Evolutionary conservation across 441 rosid species (phyloP), one percentile per base, ranked within the genome.

Genomic region (Gossypium davidsonii): DNA sequence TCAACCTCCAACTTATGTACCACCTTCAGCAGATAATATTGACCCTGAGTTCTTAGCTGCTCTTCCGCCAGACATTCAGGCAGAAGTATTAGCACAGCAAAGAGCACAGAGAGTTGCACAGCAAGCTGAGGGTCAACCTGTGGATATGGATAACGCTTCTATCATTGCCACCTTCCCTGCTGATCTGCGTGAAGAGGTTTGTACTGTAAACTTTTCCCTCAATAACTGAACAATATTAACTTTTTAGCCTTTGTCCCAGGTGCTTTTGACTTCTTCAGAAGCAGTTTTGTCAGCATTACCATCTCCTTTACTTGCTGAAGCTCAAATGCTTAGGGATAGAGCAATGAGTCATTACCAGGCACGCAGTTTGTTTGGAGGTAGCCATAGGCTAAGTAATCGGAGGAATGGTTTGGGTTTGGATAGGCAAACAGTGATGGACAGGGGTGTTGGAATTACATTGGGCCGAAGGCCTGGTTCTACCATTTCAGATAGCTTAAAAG

Each of bases 1-100:
- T 77, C 97, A 89, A 77, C 96, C 93, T 82, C 97, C 98, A 74
- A 79, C 86, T 73, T 91, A 87, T 82, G 87, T 82, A 53, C 94
- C 97, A 2, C 97, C 97, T 82, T 76, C 97, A 49, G 97, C 89
- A 68, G 97, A 91, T 64, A 97, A 93, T 68, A 96, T 96, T 80
- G 98, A 96, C 87, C 98, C 97, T 15, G 97, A 96, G 80, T 96
- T 96, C 82, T 83, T 96, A 83, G 98, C 99, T 74, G 98, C 99
- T 66, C 93, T 96, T 75, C 99, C 99, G 15, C 96, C 94, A 49
- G 99, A 96, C 78, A 96, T 96, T 74, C 99, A 93, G 81, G 92
- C 98, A 74, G 99, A 96, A 82, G 99, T 96, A 77, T 83, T 96
- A 85, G 97, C 99, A 72, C 99, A 96, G 76, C 99, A 96, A 83